Percentiles rank a stretch among this genome's conserved stretches.
Evolutionary conservation across 495 filamentous ascomycete genomes (phyloP).

Genomic region (Aspergillus avenaceus): DNA sequence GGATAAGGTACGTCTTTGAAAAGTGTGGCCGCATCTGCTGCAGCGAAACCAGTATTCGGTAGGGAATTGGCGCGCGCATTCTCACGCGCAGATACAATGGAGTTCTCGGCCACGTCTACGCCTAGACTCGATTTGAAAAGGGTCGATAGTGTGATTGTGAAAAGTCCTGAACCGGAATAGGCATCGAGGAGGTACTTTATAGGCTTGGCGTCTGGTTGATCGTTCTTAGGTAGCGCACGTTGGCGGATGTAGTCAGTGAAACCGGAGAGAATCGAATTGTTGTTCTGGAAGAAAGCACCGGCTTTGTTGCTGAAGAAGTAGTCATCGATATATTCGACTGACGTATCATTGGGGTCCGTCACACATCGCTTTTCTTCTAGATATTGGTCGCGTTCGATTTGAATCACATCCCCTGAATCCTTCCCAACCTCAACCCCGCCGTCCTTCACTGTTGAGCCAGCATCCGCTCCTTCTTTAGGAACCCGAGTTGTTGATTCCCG

Average conservation of each 20-base stretch:
- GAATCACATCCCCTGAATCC: constrained; percentile 36
- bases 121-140: constrained; percentile 69
- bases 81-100: constrained; percentile 66
- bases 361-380: constrained; percentile 80
- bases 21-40: constrained; percentile 76
- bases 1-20: constrained; percentile 71
- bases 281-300: constrained; percentile 97
- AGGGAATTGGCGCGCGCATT: constrained; percentile 80
- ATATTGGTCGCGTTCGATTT: constrained; percentile 39
- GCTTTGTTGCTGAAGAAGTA: constrained; percentile 87
- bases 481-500: constrained; percentile 78
- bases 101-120: constrained; percentile 66
- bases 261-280: constrained; percentile 91
- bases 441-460: constrained; percentile 9
- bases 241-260: constrained; percentile 91
- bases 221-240: constrained; percentile 55
- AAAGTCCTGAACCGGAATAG: constrained; percentile 94
- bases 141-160: constrained; percentile 86
- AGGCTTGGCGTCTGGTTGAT: constrained; percentile 28
- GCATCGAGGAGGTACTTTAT: constrained; percentile 92
- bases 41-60: constrained; percentile 69
- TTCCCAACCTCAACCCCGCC: constrained; percentile 14
- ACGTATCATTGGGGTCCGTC: constrained; percentile 74
- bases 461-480: constrained; percentile 38
- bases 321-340: constrained; percentile 80